Evolutionary conservation across 2,329 filamentous ascomycete genomes (phyloP).

Genomic region (Pseudogymnoascus pannorum): DNA sequence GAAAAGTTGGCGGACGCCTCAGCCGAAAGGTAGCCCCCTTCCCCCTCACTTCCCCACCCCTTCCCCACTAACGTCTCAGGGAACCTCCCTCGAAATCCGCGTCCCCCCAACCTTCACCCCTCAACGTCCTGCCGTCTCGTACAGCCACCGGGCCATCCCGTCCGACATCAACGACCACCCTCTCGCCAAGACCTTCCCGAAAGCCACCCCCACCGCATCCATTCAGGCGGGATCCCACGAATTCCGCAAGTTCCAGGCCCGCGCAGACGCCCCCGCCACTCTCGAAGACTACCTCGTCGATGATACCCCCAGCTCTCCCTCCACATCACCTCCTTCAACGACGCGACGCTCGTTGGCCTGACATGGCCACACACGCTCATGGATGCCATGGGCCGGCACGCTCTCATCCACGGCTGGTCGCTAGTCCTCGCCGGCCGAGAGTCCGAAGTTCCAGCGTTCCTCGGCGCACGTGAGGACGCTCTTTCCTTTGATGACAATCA

Average conservation of each 20-base stretch:
- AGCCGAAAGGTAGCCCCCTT: slow-evolving; percentile 16
- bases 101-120: slow-evolving; percentile 32
- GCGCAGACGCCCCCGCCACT: slow-evolving; percentile 23
- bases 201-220: slow-evolving; percentile 24
- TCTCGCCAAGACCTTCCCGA: slow-evolving; percentile 33
- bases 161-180: slow-evolving; percentile 36
- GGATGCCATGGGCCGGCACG: slow-evolving; percentile 38
- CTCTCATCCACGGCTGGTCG: slow-evolving; percentile 40
- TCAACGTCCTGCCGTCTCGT: slow-evolving; percentile 35
- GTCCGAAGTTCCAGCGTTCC: slow-evolving; percentile 33
- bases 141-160: slow-evolving; percentile 31
- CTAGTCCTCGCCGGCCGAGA: slow-evolving; percentile 37
- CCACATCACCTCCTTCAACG: slow-evolving; percentile 40
- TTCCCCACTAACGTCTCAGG: slow-evolving; percentile 15
- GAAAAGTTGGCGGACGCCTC: slow-evolving; percentile 39
- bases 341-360: slow-evolving; percentile 43
- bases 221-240: slow-evolving; percentile 25
- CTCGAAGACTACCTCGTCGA: slow-evolving; percentile 35
- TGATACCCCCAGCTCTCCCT: slow-evolving; percentile 40
- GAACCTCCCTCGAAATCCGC: slow-evolving; percentile 34
- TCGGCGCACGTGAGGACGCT: slow-evolving; percentile 32
- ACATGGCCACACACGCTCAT: slow-evolving; percentile 41
- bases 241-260: slow-evolving; percentile 24
- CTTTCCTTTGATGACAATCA: slow-evolving; percentile 23
- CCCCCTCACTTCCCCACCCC: background rate